Evolutionary conservation across 2,329 filamentous ascomycete genomes (phyloP).

Genomic region (Penicillium sp.): DNA sequence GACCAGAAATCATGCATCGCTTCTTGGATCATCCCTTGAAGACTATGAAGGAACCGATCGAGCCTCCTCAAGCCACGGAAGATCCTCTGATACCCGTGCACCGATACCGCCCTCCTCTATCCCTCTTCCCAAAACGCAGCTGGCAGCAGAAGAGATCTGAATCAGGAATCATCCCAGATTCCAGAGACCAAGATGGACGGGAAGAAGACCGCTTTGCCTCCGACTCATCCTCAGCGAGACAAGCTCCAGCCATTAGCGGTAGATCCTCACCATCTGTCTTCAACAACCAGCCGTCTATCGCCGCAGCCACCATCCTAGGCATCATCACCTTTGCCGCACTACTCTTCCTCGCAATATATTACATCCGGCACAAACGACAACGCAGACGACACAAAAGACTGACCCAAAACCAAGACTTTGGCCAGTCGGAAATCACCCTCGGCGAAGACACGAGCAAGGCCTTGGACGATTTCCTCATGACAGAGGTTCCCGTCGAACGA

Average conservation of each 20-base stretch:
- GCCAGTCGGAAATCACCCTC: constrained; percentile 21
- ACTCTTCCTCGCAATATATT: constrained; percentile 25
- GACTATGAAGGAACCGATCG: neutral
- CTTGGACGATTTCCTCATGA: constrained; percentile 22
- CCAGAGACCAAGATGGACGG: neutral
- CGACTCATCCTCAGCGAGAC: neutral
- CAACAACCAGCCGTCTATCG: constrained; percentile 29
- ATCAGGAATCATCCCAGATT: too few species aligned
- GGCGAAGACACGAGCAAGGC: constrained; percentile 23
- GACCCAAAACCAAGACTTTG: constrained; percentile 19
- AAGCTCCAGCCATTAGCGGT: too few species aligned
- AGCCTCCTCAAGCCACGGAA: neutral
- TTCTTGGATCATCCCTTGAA: neutral
- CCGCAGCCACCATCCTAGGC: constrained; percentile 29
- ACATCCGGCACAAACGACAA: constrained; percentile 22
- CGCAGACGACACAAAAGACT: constrained; percentile 20
- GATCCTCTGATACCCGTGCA: neutral
- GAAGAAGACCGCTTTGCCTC: neutral
- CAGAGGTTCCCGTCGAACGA: constrained; percentile 24
- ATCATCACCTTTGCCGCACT: constrained; percentile 24
- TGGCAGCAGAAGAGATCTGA: too few species aligned
- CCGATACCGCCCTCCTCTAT: neutral
- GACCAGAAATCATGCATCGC: neutral
- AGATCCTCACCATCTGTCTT: neutral
- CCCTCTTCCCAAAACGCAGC: neutral